phyloP scores from a whole-genome alignment of 495 filamentous ascomycete species.

The Penicillium nucicola region DNA sequence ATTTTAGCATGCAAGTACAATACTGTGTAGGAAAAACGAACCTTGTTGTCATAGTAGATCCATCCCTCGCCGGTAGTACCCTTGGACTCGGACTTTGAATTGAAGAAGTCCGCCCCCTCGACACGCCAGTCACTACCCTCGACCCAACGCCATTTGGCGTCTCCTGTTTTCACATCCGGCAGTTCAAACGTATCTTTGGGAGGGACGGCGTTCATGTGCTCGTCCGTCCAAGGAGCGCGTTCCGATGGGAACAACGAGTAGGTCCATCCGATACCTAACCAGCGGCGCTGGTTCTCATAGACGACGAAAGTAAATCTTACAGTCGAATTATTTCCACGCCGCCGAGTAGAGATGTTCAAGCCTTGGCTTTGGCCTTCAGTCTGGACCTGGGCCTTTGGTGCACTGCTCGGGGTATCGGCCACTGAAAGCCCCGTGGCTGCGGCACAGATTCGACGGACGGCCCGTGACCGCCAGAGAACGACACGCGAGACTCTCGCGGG shows the following conservation, averaged over 20 bases:
- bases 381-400: slow-evolving; percentile 33
- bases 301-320: slow-evolving; percentile 94
- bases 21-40: slow-evolving; percentile 23
- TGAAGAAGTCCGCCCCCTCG: slow-evolving; percentile 64
- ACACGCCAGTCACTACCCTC: slow-evolving; percentile 80
- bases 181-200: slow-evolving; percentile 79
- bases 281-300: slow-evolving; percentile 94
- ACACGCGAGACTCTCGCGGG: slow-evolving; percentile 81
- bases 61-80: slow-evolving; percentile 70
- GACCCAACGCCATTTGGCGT: slow-evolving; percentile 86
- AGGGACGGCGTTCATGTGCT: slow-evolving; percentile 79
- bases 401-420: slow-evolving; percentile 32
- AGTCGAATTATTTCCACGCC: slow-evolving; percentile 59
- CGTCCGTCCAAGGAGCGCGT: slow-evolving; percentile 88
- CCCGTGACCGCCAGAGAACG: slow-evolving; percentile 84
- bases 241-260: slow-evolving; percentile 86
- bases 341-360: slow-evolving; percentile 47
- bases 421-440: slow-evolving; percentile 80
- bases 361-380: slow-evolving; percentile 42
- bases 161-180: slow-evolving; percentile 78
- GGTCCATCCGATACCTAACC: slow-evolving; percentile 95
- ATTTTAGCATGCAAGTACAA: not conserved
- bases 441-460: slow-evolving; percentile 61
- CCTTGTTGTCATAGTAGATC: slow-evolving; percentile 99
- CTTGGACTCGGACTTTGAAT: slow-evolving; percentile 30